Evolutionary conservation across 441 rosid genomes (phyloP).

Genomic region (Adansonia madagascariensis): DNA sequence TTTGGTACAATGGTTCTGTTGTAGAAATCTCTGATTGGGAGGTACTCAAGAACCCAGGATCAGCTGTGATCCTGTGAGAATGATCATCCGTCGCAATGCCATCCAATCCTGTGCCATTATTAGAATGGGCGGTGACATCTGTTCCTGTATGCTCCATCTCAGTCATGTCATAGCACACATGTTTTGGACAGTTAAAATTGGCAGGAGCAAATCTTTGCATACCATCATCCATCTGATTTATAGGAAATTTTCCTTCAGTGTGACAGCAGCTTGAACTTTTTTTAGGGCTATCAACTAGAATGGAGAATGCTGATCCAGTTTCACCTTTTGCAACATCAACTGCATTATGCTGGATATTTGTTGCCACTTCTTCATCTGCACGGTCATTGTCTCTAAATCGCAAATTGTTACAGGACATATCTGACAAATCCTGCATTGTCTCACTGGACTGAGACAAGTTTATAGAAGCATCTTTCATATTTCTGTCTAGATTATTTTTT

Average conservation of each 20-base stretch:
- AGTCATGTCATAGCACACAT: conserved; percentile 25
- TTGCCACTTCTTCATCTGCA: conserved; percentile 27
- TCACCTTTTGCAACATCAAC: conserved; percentile 31
- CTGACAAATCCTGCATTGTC: conserved; percentile 32
- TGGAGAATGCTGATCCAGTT: conserved; percentile 20
- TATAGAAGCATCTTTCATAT: conserved; percentile 30
- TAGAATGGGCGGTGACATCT: conserved; percentile 32
- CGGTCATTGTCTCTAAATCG: conserved; percentile 23
- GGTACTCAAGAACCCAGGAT: conserved; percentile 28
- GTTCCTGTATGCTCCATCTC: conserved; percentile 19
- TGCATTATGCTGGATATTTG: conserved; percentile 29
- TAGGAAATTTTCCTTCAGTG: conserved; percentile 29
- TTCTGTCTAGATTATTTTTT: conserved; percentile 33
- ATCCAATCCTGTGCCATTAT: conserved; percentile 29
- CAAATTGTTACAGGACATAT: conserved; percentile 25
- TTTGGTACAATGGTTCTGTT: conserved; percentile 23
- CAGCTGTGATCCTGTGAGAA: conserved; percentile 20
- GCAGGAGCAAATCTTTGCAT: conserved; percentile 27
- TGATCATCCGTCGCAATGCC: conserved; percentile 29
- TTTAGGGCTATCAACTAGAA: conserved; percentile 28
- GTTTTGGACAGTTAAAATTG: conserved; percentile 24
- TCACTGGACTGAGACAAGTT: conserved; percentile 38
- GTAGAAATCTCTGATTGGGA: conserved; percentile 27
- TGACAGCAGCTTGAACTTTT: conserved; percentile 28
- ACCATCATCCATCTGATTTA: conserved; percentile 32